Evolutionary conservation across 2,329 filamentous ascomycete species (phyloP), one percentile per base, ranked within the genome.

Genomic region (Leptographium flavum): DNA sequence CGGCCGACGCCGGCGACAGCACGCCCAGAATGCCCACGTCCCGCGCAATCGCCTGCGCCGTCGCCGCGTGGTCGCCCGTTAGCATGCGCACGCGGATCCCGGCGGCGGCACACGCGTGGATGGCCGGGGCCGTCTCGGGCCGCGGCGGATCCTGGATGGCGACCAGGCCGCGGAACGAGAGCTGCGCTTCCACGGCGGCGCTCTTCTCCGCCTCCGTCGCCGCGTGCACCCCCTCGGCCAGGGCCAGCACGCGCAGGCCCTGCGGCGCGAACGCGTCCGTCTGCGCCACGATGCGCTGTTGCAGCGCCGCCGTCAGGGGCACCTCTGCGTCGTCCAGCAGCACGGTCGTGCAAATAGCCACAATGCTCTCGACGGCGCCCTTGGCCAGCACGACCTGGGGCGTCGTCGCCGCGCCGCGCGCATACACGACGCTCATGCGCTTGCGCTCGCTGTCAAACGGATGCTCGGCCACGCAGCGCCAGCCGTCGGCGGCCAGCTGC

Each of bases 91-190:
- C 83, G 50, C 73, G 74, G 58, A 88, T 87, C 42, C 84, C 83
- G 23, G 84, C 84, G 39, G 71, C 71, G 45, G 81, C 75, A 55
- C 82, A 87, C 56, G 81, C 73, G 21, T 68, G 68, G 47, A 88
- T 84, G 7, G 83, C 79, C 1, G 69, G 72, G 21, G 80, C 83
- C 1, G 87, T 87, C 63, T 93, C 87, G 2, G 78, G 75, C 2
- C 87, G 83, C 45, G 86, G 87, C 4, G 87, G 87, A 53, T 94
- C 87, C 57, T 92, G 90, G 50, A 94, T 81, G 46, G 86, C 87
- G 41, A 83, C 80, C 10, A 94, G 71, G n/a, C 87, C 88, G 14
- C 85, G 73, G 49, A 93, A 83, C 3, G 70, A 73, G 28, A 94
- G 73, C 27, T 75, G 68, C 39, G 30, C 22, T 31, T 3, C 32